Evolutionary conservation across 2,329 filamentous ascomycete genomes (phyloP).

Genomic region (Metarhizium rileyi): DNA sequence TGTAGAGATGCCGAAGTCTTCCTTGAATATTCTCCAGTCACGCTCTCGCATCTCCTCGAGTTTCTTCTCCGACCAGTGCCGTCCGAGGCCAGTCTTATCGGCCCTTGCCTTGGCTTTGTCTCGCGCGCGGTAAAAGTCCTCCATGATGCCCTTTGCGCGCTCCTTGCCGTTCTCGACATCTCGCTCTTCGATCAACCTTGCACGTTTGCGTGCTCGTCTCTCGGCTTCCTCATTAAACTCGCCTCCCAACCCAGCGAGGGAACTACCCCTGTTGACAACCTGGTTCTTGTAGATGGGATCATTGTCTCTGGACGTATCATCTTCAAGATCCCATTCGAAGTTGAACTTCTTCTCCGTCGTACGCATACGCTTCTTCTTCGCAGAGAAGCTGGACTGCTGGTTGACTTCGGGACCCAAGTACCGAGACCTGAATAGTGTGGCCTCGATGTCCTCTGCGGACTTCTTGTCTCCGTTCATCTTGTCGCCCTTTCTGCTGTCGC

Average conservation of each 20-base stretch:
- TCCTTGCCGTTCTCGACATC: constrained; percentile 68
- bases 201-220: constrained; percentile 44
- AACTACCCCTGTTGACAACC: constrained; percentile 20
- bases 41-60: constrained; percentile 91
- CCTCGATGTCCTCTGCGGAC: constrained; percentile 56
- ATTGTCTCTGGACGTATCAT: constrained; percentile 64
- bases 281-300: constrained; percentile 61
- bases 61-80: constrained; percentile 92
- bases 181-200: constrained; percentile 61
- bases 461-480: constrained; percentile 27
- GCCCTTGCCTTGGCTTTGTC: constrained; percentile 61
- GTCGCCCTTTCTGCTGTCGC: constrained; percentile 27
- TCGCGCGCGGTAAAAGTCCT: constrained; percentile 62
- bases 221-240: constrained; percentile 46
- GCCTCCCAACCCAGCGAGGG: constrained; percentile 40
- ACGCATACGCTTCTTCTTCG: constrained; percentile 88
- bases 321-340: constrained; percentile 93
- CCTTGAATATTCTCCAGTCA: constrained; percentile 99
- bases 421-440: constrained; percentile 62
- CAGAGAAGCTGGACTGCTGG: constrained; percentile 74
- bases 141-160: constrained; percentile 70
- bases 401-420: constrained; percentile 92
- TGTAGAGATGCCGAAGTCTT: constrained; percentile 93
- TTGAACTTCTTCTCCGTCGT: constrained; percentile 98
- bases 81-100: constrained; percentile 66